Evolutionary conservation across 73 alveolate species (phyloP).

Genomic region (Uronychia setigera): DNA sequence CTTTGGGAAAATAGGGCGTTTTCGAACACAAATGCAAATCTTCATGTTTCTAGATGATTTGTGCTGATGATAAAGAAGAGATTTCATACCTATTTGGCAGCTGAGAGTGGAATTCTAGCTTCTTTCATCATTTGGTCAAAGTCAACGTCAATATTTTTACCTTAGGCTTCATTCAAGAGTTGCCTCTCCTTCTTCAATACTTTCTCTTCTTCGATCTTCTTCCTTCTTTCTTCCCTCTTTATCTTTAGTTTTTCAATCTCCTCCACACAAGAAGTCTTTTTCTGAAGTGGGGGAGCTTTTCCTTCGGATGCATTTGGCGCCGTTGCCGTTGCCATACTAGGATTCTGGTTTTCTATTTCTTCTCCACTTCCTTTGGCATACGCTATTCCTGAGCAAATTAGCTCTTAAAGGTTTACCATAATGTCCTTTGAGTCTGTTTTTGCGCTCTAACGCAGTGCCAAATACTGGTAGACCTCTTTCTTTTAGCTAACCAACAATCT

Average conservation of each 20-base stretch:
- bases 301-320: not conserved
- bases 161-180: conserved; percentile 69
- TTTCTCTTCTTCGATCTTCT: conserved; percentile 85
- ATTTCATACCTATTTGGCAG: conserved; percentile 30
- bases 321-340: not conserved
- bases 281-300: conserved; percentile 19
- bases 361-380: not conserved
- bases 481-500: conserved; percentile 64
- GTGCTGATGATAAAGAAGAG: conserved; percentile 25
- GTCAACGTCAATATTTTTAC: conserved; percentile 80
- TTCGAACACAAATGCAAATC: conserved; percentile 95
- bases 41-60: conserved; percentile 73
- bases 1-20: conserved; percentile 91
- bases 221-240: conserved; percentile 87
- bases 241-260: conserved; percentile 75
- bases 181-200: conserved; percentile 77
- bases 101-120: conserved; percentile 46
- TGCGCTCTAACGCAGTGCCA: conserved; percentile 87
- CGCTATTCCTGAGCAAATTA: conserved; percentile 14
- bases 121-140: conserved; percentile 79
- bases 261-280: conserved; percentile 70
- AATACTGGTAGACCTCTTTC: conserved; percentile 81
- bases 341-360: conserved; percentile 4
- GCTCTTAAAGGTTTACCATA: conserved; percentile 52
- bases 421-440: conserved; percentile 79